Conservation (phyloP, 306 rosid genomes). For the Castanopsis chinensis region DNA sequence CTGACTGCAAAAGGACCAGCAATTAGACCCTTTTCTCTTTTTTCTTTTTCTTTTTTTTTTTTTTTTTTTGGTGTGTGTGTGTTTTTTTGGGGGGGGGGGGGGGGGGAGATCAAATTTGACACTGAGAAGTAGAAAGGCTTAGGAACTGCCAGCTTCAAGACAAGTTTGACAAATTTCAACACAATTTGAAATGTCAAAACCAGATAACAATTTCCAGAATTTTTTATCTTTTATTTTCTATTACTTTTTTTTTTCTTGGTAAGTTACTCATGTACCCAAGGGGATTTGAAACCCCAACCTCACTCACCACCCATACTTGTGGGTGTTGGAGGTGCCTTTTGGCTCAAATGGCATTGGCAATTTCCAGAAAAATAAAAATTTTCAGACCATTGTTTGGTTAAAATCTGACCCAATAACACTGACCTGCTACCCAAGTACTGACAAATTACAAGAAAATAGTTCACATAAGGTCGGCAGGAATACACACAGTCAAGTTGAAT, state of each 20-base stretch:
- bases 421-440: neutral
- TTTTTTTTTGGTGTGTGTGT: too few relatives aligned
- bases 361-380: neutral
- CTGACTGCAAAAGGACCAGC: slow-evolving; percentile 48
- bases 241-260: too few relatives aligned
- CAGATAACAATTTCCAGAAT: neutral
- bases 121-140: neutral
- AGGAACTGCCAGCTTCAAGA: neutral
- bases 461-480: neutral
- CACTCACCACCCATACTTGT: too few relatives aligned
- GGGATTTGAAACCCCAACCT: too few relatives aligned
- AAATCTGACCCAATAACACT: neutral
- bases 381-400: neutral
- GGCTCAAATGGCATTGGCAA: neutral
- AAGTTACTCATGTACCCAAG: too few relatives aligned
- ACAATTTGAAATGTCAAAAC: neutral
- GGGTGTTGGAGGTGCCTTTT: too few relatives aligned
- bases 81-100: neutral
- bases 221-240: too few relatives aligned
- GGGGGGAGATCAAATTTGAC: neutral
- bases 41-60: too few relatives aligned
- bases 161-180: neutral
- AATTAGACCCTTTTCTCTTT: neutral
- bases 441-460: neutral
- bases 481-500: neutral